These are phyloP conservation scores for Dictyostelium intermedium DNA, from an alignment of 78 protist species.

Conservation along the genomic window DNA sequence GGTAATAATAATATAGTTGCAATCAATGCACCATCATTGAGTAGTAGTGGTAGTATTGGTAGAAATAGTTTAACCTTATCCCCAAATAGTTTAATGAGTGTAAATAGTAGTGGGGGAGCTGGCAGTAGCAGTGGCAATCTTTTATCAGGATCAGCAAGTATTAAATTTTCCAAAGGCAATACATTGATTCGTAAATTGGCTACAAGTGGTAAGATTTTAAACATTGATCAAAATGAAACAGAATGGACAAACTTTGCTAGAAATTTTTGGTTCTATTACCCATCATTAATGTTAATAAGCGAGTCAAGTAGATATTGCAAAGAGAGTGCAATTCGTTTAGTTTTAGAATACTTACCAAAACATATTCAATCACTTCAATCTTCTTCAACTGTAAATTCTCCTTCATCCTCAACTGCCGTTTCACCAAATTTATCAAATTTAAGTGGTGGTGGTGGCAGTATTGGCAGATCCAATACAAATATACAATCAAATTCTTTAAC, in stretches of 20 bases:
- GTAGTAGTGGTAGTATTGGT: not conserved
- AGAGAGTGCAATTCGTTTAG: conserved; percentile 4
- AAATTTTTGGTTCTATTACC: conserved; percentile 70
- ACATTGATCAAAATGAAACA: conserved; percentile 35
- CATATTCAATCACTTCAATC: conserved; percentile 23
- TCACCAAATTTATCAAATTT: not conserved
- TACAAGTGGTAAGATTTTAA: conserved; percentile 1
- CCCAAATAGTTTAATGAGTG: conserved; percentile 3
- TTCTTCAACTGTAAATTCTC: conserved; percentile 23
- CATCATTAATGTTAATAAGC: conserved; percentile 55
- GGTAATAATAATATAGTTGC: not conserved
- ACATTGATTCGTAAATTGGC: conserved; percentile 7
- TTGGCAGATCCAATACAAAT: not conserved
- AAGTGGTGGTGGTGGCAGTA: conserved; percentile 20
- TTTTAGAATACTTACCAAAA: conserved; percentile 55
- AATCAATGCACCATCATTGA: not conserved
- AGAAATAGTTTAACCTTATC: not conserved
- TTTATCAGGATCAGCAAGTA: not conserved
- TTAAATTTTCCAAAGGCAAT: conserved; percentile 7
- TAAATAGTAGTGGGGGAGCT: not conserved
- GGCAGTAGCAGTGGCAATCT: not conserved
- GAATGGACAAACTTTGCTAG: conserved; percentile 75
- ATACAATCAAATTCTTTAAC: not conserved
- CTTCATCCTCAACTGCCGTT: not conserved
- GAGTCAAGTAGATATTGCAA: conserved; percentile 60